Evolutionary conservation across 495 filamentous ascomycete genomes (phyloP).

Genomic region (Saxispiralis lemnorum): DNA sequence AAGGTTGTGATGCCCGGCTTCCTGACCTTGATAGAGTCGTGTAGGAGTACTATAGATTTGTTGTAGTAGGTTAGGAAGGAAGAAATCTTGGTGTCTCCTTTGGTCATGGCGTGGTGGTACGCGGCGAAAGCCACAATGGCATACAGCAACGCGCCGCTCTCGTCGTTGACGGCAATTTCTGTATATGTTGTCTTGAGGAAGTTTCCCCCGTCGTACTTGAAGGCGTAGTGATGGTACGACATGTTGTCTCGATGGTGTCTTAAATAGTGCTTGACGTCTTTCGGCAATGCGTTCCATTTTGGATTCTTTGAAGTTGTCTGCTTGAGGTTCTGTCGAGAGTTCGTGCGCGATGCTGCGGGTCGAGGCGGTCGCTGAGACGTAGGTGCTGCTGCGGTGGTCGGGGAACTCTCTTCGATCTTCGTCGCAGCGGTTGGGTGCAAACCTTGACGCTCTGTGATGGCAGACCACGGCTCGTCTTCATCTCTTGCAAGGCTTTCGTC

Average conservation of each 20-base stretch:
- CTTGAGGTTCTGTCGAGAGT: conserved; percentile 2
- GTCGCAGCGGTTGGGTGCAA: neutral
- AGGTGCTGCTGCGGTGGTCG: neutral
- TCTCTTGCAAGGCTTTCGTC: conserved; percentile 32
- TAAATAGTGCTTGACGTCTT: conserved; percentile 62
- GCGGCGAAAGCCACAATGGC: conserved; percentile 82
- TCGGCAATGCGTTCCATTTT: conserved; percentile 33
- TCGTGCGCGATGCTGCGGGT: conserved; percentile 1
- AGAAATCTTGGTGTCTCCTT: conserved; percentile 46
- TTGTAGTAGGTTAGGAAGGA: conserved; percentile 84
- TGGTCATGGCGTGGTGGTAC: conserved; percentile 60
- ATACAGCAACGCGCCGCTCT: conserved; percentile 53
- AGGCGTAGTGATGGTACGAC: conserved; percentile 61
- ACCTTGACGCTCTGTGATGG: neutral
- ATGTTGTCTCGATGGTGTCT: conserved; percentile 59
- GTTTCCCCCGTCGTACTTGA: conserved; percentile 44
- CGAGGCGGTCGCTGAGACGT: neutral
- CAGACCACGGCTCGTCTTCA: conserved; percentile 7
- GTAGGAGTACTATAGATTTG: conserved; percentile 58
- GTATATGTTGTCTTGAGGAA: conserved; percentile 59
- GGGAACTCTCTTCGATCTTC: neutral
- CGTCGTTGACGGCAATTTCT: conserved; percentile 54
- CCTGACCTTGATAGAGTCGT: conserved; percentile 51
- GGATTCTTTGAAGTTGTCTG: conserved; percentile 6
- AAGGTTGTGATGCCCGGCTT: conserved; percentile 58